Evolutionary conservation across 495 filamentous ascomycete genomes (phyloP), one percentile per base, ranked within the genome.

Genomic region (Glarea lozoyensis): DNA sequence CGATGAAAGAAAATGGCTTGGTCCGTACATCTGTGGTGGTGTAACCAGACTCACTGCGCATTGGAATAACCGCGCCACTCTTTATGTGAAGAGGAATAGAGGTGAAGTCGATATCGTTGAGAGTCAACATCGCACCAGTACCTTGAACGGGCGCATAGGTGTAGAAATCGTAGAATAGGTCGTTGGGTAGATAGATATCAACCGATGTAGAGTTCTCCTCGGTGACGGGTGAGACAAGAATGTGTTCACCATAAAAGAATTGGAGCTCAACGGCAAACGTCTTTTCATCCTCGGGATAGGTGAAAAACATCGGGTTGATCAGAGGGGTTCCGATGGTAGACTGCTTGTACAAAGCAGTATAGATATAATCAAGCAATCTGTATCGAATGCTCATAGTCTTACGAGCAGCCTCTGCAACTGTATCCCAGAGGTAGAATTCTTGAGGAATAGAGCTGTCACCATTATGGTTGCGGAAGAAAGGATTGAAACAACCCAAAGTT

Each of bases 81-180:
- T 79, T 83, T 78, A 95, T 92, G 42, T 96, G 66, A 11, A 98
- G 53, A 0, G 92, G 88, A n/a, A 93, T 80, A 56, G 78, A 17
- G 89, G 64, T 2, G 86, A 82, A 4, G 87, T 84, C 2, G 72
- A 68, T 16, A 89, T 66, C 0, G 40, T 81, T 75, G 43, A 69
- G 72, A 79, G 42, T 82, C 66, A 61, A 83, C 66, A 88, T 89
- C 16, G 85, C 76, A 43, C 87, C 81, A 3, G 72, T 61, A 0
- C 82, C 84, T 18, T 78, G 65, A 56, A 92, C 76, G 25, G 74
- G 60, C 12, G 78, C 79, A 61, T 84, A 93, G 47, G 84, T 84
- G 59, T 88, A 90, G 63, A 95, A 96, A 57, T 96, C 82, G 57
- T 86, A 97, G 69, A 97, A 98, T 43, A 80, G 79, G 49, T 80